Percentiles rank a stretch among this genome's conserved stretches.
Evolutionary conservation across 441 rosid genomes (phyloP).

Genomic region (Erysimum cheiri): DNA sequence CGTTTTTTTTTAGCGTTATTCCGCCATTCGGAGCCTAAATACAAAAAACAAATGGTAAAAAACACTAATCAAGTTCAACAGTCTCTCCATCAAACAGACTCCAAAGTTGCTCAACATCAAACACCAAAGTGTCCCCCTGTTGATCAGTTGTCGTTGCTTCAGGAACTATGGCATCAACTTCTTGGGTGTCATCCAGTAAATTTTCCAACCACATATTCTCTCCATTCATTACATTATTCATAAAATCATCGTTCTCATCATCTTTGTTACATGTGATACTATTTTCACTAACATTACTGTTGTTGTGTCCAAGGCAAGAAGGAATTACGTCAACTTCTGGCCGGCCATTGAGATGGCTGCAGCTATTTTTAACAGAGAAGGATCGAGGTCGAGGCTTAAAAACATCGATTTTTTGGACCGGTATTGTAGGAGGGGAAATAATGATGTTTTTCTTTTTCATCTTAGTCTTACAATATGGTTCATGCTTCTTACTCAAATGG

Average conservation of each 20-base stretch:
- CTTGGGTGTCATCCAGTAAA: constrained; percentile 32
- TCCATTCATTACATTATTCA: background rate
- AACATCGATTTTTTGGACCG: constrained; percentile 33
- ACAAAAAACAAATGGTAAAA: background rate
- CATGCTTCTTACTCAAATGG: constrained; percentile 38
- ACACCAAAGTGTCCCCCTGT: background rate
- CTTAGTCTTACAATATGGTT: background rate
- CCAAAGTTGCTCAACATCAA: constrained; percentile 39
- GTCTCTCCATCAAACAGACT: constrained; percentile 31
- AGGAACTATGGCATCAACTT: background rate
- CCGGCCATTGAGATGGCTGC: background rate
- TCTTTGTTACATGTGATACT: constrained; percentile 21
- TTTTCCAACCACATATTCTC: constrained; percentile 45
- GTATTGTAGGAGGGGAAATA: background rate
- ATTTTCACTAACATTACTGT: constrained; percentile 12
- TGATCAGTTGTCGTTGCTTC: background rate
- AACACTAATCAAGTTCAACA: constrained; percentile 28
- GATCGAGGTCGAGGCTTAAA: constrained; percentile 47
- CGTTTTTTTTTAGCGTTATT: no score
- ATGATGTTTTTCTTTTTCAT: background rate
- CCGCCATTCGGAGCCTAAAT: no score
- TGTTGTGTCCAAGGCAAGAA: constrained; percentile 17
- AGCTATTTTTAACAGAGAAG: constrained; percentile 8
- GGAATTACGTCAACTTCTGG: constrained; percentile 13
- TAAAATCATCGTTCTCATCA: constrained; percentile 9